A percentile compares a stretch with the other conserved stretches of the same genome.
Evolutionary conservation across 2,329 filamentous ascomycete species (phyloP).

Genomic region (Biscogniauxia marginata): DNA sequence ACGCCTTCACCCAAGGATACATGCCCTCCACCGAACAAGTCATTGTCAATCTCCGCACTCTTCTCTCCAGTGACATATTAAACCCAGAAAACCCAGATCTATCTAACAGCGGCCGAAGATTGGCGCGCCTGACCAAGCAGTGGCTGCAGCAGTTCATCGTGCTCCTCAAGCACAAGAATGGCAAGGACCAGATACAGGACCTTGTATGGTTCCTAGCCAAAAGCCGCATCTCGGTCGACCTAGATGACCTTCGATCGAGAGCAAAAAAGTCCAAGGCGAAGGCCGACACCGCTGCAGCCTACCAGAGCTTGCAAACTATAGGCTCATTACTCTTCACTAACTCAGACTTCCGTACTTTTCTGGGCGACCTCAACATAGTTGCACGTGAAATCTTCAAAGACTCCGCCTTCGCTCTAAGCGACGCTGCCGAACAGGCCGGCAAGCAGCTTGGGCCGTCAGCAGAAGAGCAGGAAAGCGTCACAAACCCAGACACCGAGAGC

Average conservation of each 20-base stretch:
- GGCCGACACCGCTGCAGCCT: slow-evolving; percentile 72
- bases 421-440: slow-evolving; percentile 71
- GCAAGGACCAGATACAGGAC: slow-evolving; percentile 82
- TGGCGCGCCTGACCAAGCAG: slow-evolving; percentile 69
- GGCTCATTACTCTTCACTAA: slow-evolving; percentile 85
- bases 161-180: slow-evolving; percentile 80
- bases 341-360: slow-evolving; percentile 82
- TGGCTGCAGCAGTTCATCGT: slow-evolving; percentile 80
- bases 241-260: slow-evolving; percentile 59
- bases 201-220: slow-evolving; percentile 83
- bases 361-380: slow-evolving; percentile 76
- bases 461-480: slow-evolving; percentile 55
- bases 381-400: slow-evolving; percentile 84
- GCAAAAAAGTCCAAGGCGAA: slow-evolving; percentile 63
- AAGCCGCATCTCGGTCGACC: slow-evolving; percentile 68
- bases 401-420: slow-evolving; percentile 75
- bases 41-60: slow-evolving; percentile 74
- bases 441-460: slow-evolving; percentile 69
- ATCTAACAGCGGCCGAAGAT: slow-evolving; percentile 71
- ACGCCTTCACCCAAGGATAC: slow-evolving; percentile 77
- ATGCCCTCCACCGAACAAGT: slow-evolving; percentile 90
- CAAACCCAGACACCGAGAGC: slow-evolving; percentile 32
- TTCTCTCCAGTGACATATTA: slow-evolving; percentile 75
- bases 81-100: slow-evolving; percentile 73
- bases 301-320: slow-evolving; percentile 79